Evolutionary conservation across 352 stramenopile species (phyloP), one percentile per base, ranked within the genome.

Genomic region (Pythium volutum): DNA sequence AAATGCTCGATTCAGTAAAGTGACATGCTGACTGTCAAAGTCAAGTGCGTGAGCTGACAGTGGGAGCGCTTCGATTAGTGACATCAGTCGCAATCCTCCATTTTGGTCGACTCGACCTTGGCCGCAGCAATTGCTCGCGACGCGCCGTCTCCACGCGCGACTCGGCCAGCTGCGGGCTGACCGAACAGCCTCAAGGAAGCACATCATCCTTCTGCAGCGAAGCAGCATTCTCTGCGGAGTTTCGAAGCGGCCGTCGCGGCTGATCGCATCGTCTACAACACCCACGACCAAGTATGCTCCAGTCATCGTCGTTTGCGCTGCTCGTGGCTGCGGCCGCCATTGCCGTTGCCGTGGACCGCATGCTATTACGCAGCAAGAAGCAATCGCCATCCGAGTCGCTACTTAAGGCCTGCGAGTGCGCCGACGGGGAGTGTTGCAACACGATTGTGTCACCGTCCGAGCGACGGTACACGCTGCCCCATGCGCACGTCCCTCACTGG

Each of bases 351-450:
- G 36, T 75, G 12, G 70, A 84, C 55, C 73, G 66, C n/a, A 18
- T 56, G 36, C 16, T 71, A 36, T 9, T 56, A 26, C 46, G 59
- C 36, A 56, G 47, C 8, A 39, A 45, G 6, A 25, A 25, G 14
- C 8, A 49, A 6, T 7, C 36, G 36, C 23, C 25, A 3, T n/a
- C 46, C 3, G 20, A 61, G 15, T 15, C 22, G 31, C 16, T 23
- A 31, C 33, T 34, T 22, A 76, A 74, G 60, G 52, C 61, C 23
- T 91, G 81, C 61, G 77, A 76, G 49, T 91, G 81, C 53, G 70
- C 55, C 3, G 81, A 91, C 55, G 81, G 81, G 36, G 76, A 91
- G 68, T 91, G 82, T 73, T 91, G 82, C 70, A 91, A 89, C 66
- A 64, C 62, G 20, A 83, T 79, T 31, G 73, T 77, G 54, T 71